Evolutionary conservation across 371 early-diverging fungal genomes (phyloP).

Genomic region (Globomyces sp.): DNA sequence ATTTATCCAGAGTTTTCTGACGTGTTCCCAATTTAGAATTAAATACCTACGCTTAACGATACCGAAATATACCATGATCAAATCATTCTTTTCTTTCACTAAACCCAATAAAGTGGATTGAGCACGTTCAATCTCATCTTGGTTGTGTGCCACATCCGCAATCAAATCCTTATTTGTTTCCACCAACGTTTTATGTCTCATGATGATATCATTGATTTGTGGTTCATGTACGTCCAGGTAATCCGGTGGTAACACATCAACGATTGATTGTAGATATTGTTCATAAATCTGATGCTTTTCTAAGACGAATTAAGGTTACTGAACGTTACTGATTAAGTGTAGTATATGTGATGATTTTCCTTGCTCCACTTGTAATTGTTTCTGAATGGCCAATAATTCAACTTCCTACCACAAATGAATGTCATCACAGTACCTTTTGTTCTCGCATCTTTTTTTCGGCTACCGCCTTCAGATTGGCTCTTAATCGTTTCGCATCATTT

Average conservation of each 20-base stretch:
- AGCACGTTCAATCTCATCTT: slow-evolving; percentile 49
- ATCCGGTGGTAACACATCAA: slow-evolving; percentile 51
- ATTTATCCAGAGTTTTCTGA: slow-evolving; percentile 51
- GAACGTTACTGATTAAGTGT: slow-evolving; percentile 2
- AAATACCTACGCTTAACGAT: not conserved
- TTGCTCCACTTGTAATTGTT: slow-evolving; percentile 9
- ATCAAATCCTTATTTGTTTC: slow-evolving; percentile 56
- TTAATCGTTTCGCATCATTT: slow-evolving; percentile 58
- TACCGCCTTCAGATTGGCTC: slow-evolving; percentile 52
- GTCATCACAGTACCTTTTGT: slow-evolving; percentile 38
- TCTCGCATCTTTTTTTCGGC: slow-evolving; percentile 50
- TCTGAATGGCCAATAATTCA: not conserved
- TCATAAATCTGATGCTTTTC: slow-evolving; percentile 52
- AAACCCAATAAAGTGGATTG: slow-evolving; percentile 34
- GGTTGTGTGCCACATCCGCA: slow-evolving; percentile 29
- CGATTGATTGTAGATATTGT: slow-evolving; percentile 50
- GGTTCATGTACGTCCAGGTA: slow-evolving; percentile 59
- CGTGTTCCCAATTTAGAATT: slow-evolving; percentile 51
- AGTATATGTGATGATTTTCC: slow-evolving; percentile 5
- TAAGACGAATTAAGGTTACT: slow-evolving; percentile 13
- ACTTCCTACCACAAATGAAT: slow-evolving; percentile 1
- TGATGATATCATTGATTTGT: slow-evolving; percentile 56
- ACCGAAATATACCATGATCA: slow-evolving; percentile 44
- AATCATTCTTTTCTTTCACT: slow-evolving; percentile 54
- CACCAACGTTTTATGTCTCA: slow-evolving; percentile 53